These are phyloP conservation scores for Komagataella phaffii DNA, from an alignment of 805 yeast species.

Conservation along the genomic window DNA sequence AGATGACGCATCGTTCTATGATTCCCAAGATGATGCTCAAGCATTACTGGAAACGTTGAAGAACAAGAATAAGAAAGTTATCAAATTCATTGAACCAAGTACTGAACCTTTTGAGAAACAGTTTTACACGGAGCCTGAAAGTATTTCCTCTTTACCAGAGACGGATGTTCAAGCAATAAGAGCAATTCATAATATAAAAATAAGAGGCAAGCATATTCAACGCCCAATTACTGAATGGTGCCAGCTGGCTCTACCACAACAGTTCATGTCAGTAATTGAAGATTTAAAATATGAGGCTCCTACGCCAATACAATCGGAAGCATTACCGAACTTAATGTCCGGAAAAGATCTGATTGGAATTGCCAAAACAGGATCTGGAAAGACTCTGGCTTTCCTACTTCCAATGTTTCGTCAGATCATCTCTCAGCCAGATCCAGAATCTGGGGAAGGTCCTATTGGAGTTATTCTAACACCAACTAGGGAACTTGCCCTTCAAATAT, in stretches of 20 bases:
- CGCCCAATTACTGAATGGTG: conserved; percentile 68
- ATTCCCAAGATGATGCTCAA: conserved; percentile 15
- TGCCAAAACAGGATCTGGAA: conserved; percentile 95
- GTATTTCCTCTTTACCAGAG: conserved; percentile 29
- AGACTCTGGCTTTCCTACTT: conserved; percentile 75
- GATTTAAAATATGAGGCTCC: conserved; percentile 45
- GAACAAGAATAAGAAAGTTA: conserved; percentile 34
- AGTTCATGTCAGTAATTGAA: conserved; percentile 37
- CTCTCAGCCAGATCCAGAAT: conserved; percentile 44
- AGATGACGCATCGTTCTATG: neutral
- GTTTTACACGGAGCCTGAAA: conserved; percentile 52
- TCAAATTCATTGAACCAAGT: conserved; percentile 33
- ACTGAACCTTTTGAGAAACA: conserved; percentile 39
- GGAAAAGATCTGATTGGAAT: conserved; percentile 88
- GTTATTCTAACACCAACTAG: conserved; percentile 83
- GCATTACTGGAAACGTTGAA: conserved; percentile 24
- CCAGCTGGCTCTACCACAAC: conserved; percentile 63
- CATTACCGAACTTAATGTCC: conserved; percentile 79
- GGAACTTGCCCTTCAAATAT: conserved; percentile 79
- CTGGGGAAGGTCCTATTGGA: conserved; percentile 66
- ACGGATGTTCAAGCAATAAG: conserved; percentile 47
- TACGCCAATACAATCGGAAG: conserved; percentile 83
- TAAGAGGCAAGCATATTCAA: conserved; percentile 44
- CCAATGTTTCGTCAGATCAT: conserved; percentile 78
- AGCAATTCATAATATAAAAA: conserved; percentile 49